Evolutionary conservation across 345 rosid species (phyloP).

Genomic region (Pugionium dolabratum): DNA sequence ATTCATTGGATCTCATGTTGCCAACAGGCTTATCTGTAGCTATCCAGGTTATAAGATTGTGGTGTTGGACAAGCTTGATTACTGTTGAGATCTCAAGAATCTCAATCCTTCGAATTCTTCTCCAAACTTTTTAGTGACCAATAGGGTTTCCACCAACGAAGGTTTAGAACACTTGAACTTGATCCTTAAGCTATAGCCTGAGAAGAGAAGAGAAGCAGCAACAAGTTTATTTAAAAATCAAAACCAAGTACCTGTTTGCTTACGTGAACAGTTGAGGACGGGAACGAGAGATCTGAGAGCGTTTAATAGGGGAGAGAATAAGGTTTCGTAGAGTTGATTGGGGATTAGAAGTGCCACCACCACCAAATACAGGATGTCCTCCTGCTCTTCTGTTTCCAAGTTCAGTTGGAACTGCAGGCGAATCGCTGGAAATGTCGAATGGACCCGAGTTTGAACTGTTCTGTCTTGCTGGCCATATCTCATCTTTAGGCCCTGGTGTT

Average conservation of each 20-base stretch:
- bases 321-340: slow-evolving; percentile 79
- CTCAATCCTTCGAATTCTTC: slow-evolving; percentile 48
- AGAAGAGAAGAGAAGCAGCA: slow-evolving; percentile 16
- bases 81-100: slow-evolving; percentile 62
- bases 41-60: slow-evolving; percentile 59
- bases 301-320: slow-evolving; percentile 88
- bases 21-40: slow-evolving; percentile 48
- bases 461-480: slow-evolving; percentile 87
- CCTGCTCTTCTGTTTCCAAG: slow-evolving; percentile 59
- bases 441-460: slow-evolving; percentile 72
- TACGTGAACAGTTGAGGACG: slow-evolving; percentile 76
- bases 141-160: slow-evolving; percentile 30
- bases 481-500: slow-evolving; percentile 96
- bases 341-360: slow-evolving; percentile 55
- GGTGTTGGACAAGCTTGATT: slow-evolving; percentile 66
- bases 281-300: slow-evolving; percentile 84
- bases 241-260: slow-evolving; percentile 35
- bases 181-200: slow-evolving; percentile 37
- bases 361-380: slow-evolving; percentile 49
- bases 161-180: slow-evolving; percentile 23
- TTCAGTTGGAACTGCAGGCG: slow-evolving; percentile 64
- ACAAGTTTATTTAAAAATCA: background rate
- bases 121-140: slow-evolving; percentile 43
- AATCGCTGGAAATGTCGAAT: slow-evolving; percentile 61
- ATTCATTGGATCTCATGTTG: slow-evolving; percentile 63